These are phyloP conservation scores for Globisporangium polare DNA, from an alignment of 352 stramenopile species.

Conservation along the genomic window DNA sequence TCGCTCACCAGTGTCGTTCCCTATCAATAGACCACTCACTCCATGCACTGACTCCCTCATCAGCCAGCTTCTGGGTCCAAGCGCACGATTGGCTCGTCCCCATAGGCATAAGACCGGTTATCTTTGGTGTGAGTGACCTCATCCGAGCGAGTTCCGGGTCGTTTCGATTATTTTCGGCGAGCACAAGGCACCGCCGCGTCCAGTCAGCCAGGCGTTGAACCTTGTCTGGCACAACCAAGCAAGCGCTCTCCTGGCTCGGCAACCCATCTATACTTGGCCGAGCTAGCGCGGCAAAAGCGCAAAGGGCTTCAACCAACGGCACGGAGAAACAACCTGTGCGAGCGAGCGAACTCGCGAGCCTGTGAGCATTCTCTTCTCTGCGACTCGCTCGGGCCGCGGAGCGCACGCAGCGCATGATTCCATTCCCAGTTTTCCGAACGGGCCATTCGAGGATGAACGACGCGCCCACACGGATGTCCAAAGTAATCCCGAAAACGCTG, in stretches of 20 bases:
- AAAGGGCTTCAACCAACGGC: not conserved
- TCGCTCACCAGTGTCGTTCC: not conserved
- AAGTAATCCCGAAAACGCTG: constrained; percentile 68
- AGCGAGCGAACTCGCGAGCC: not conserved
- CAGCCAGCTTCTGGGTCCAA: no score
- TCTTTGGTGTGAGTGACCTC: not conserved
- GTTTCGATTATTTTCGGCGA: constrained; percentile 1
- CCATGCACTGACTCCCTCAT: not conserved
- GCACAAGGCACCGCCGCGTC: not conserved
- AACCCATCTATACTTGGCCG: constrained; percentile 6
- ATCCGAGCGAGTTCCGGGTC: not conserved
- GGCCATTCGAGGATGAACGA: constrained; percentile 76
- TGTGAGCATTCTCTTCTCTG: not conserved
- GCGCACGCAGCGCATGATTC: constrained; percentile 37
- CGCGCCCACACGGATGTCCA: constrained; percentile 59
- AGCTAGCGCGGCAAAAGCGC: not conserved
- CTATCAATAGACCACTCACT: not conserved
- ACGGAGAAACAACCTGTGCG: not conserved
- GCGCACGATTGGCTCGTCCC: not conserved
- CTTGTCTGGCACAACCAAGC: not conserved
- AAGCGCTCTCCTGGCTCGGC: not conserved
- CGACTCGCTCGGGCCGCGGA: not conserved
- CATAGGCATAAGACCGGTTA: not conserved
- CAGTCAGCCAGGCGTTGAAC: not conserved
- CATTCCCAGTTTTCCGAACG: constrained; percentile 73